Percentiles rank a stretch among this genome's conserved stretches.
Evolutionary conservation across 1,284 basidiomycete species (phyloP).

Genomic region (Hortiboletus rubellus): DNA sequence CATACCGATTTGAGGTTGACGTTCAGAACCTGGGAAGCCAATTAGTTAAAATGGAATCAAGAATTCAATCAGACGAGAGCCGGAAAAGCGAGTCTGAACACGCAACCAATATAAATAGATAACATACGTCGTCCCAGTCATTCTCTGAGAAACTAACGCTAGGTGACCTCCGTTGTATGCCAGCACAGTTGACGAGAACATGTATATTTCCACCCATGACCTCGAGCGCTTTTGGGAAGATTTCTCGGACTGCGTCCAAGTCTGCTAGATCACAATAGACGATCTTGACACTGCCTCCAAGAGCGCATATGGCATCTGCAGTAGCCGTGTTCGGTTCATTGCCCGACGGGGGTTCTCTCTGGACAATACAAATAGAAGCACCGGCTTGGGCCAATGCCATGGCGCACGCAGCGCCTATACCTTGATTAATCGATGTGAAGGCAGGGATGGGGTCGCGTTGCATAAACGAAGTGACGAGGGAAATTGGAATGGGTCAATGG

Average conservation of each 20-base stretch:
- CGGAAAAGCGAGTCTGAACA: slow-evolving; percentile 7
- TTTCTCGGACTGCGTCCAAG: slow-evolving; percentile 59
- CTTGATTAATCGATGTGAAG: slow-evolving; percentile 39
- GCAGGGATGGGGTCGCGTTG: slow-evolving; percentile 8
- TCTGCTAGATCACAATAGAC: slow-evolving; percentile 79
- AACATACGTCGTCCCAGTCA: slow-evolving; percentile 87
- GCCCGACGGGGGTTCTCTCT: slow-evolving; percentile 47
- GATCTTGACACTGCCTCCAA: slow-evolving; percentile 47
- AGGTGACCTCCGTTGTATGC: slow-evolving; percentile 87
- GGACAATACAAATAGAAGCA: slow-evolving; percentile 79
- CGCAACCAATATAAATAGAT: slow-evolving; percentile 10
- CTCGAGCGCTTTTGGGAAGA: slow-evolving; percentile 66
- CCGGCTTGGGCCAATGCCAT: slow-evolving; percentile 77
- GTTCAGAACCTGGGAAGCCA: slow-evolving; percentile 58
- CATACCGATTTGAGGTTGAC: slow-evolving; percentile 80
- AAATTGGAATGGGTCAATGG: slow-evolving; percentile 1
- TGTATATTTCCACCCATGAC: slow-evolving; percentile 71
- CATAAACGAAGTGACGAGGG: slow-evolving; percentile 18
- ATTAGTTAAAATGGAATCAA: slow-evolving; percentile 14
- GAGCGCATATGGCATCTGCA: slow-evolving; percentile 50
- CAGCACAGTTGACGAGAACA: slow-evolving; percentile 92
- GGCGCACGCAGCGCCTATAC: slow-evolving; percentile 74
- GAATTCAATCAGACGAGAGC: slow-evolving; percentile 15
- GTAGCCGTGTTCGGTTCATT: slow-evolving; percentile 55
- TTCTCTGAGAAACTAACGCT: slow-evolving; percentile 79